Conservation (phyloP, 108 stramenopile genomes). For the Epithemia pelagica region DNA sequence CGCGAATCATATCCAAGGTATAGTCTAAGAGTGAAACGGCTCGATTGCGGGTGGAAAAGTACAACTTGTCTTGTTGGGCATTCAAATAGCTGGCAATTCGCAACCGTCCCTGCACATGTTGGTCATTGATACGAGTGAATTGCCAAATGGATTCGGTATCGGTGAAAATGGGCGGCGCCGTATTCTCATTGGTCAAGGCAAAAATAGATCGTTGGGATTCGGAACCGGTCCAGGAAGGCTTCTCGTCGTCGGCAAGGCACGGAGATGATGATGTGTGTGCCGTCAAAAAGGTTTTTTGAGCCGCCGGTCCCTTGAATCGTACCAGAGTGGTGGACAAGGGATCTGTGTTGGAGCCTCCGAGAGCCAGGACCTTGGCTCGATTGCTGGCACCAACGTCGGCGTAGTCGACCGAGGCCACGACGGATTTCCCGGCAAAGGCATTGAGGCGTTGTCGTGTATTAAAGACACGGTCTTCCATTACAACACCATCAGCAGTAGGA, state of each 20-base stretch:
- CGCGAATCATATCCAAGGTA: conserved; percentile 33
- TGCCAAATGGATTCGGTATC: conserved; percentile 69
- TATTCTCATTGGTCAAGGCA: conserved; percentile 77
- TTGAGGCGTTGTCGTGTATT: conserved; percentile 56
- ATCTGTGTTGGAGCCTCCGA: conserved; percentile 59
- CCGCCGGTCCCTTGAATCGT: conserved; percentile 77
- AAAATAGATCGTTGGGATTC: conserved; percentile 74
- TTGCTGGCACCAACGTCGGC: conserved; percentile 68
- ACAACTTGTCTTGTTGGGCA: conserved; percentile 64
- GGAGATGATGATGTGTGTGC: conserved; percentile 40
- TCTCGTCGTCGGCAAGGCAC: conserved; percentile 9
- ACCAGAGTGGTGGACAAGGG: conserved; percentile 68
- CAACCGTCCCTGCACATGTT: conserved; percentile 39
- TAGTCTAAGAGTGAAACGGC: conserved; percentile 75
- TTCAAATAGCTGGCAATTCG: conserved; percentile 70
- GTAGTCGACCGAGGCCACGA: conserved; percentile 74
- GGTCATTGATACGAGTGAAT: conserved; percentile 39
- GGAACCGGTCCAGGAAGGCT: conserved; percentile 41
- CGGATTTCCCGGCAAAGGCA: conserved; percentile 60
- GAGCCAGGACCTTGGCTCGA: conserved; percentile 46
- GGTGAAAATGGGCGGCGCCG: conserved; percentile 74
- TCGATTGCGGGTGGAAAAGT: conserved; percentile 71
- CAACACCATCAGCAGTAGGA: conserved; percentile 64
- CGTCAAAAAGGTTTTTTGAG: conserved; percentile 70
- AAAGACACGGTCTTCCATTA: conserved; percentile 69